These are phyloP conservation scores for Hypomyces perniciosus DNA, from an alignment of 2,329 filamentous ascomycete species.

Conservation along the genomic window DNA sequence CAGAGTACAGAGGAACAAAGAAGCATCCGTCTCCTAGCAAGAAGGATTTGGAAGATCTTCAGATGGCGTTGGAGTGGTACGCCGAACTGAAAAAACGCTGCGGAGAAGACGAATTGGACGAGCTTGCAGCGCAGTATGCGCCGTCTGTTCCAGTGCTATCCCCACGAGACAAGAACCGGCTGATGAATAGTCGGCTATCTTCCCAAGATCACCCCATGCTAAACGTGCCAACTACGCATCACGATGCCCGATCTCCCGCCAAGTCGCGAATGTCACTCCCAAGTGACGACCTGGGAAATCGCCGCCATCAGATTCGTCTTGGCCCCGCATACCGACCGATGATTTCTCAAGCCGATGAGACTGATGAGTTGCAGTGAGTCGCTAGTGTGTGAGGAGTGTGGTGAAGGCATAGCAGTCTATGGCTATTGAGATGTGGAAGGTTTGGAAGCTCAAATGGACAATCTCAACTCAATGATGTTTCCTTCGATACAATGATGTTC, in stretches of 20 bases:
- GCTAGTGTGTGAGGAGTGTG: too few species aligned
- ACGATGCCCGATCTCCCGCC: constrained; percentile 4
- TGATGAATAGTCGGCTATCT: constrained; percentile 14
- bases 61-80: constrained; percentile 30
- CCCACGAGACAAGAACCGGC: constrained; percentile 25
- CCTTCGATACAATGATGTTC: too few species aligned
- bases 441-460: background rate
- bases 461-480: too few species aligned
- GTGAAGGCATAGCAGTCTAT: background rate
- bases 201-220: background rate
- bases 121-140: constrained; percentile 22
- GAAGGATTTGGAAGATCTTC: constrained; percentile 32
- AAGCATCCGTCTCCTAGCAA: constrained; percentile 43
- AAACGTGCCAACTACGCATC: constrained; percentile 2
- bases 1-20: constrained; percentile 21
- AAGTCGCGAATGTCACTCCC: constrained; percentile 10
- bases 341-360: constrained; percentile 21
- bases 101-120: constrained; percentile 22
- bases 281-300: constrained; percentile 15
- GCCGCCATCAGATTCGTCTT: constrained; percentile 22
- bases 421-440: background rate
- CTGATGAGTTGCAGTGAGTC: constrained; percentile 31
- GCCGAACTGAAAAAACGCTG: constrained; percentile 17
- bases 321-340: constrained; percentile 20
- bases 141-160: constrained; percentile 15